Evolutionary conservation across 192 early-diverging fungal species (phyloP), one percentile per base, ranked within the genome.

Genomic region (Coemansia sp.): DNA sequence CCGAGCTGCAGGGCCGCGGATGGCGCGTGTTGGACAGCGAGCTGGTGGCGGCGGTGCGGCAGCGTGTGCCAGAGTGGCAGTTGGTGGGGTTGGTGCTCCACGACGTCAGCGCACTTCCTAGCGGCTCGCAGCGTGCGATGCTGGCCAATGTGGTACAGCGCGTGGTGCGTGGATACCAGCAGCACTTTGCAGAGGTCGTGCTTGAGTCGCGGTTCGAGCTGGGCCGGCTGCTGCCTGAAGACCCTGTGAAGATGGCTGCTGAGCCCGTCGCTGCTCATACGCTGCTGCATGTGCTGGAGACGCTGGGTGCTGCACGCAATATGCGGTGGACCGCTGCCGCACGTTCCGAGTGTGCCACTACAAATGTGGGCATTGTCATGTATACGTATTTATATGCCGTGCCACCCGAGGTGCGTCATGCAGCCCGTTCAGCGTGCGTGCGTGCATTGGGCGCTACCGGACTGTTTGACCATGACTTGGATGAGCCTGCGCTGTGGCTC

Each of bases 21-120:
- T 80, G 76, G 71, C 50, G 2, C 4, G 58, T 36, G 60, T 34
- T 71, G 37, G 77, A 74, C 61, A 58, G 62, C 47, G 55, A 56
- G 25, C 65, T 80, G 21, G 23, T 74, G 48, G 67, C 72, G 28
- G 68, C 60, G 8, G 54, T 74, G 18, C 59, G 60, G 48, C 77
- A 80, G 66, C 67, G 77, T 23, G 56, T 80, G 21, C 77, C 77
- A 15, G 71, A 71, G 26, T 73, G 71, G 64, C 62, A 71, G 58
- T 15, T 71, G 10, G 46, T 80, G 12, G 44, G 66, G 4, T 11
- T 54, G 14, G 46, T 71, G 20, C 71, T 68, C 55, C 68, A 58
- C 17, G 71, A 73, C 21, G 8, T 73, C 3, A 21, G 31, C 38
- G 26, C 55, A 1, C 17, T 38, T 21, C 21, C 58, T 5, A 25